phyloP scores from a whole-genome alignment of 768 basidiomycete genomes.

The Cubamyces lactineus region DNA sequence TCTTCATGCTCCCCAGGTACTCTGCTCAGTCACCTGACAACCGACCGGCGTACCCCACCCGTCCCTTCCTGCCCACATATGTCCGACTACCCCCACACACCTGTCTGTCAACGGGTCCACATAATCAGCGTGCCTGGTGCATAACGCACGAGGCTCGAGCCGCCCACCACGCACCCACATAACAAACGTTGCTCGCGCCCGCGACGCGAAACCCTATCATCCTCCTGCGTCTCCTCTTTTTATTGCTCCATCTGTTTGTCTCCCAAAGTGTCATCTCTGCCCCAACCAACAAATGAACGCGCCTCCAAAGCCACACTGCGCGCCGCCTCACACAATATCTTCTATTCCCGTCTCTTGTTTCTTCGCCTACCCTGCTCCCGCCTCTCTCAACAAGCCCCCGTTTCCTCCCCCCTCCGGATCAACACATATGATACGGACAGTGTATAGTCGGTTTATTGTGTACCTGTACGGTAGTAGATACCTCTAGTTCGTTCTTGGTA shows the following conservation, averaged over 20 bases:
- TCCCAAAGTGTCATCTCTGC: background rate
- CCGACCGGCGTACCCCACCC: too few species aligned
- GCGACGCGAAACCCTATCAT: background rate
- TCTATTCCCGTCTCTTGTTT: background rate
- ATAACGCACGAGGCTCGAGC: background rate
- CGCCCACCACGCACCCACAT: background rate
- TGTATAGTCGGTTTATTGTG: slow-evolving; percentile 28
- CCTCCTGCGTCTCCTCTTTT: background rate
- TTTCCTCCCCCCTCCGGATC: slow-evolving; percentile 13
- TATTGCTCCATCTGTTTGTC: slow-evolving; percentile 2
- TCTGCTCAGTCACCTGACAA: too few species aligned
- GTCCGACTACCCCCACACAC: too few species aligned
- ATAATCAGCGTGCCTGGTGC: background rate
- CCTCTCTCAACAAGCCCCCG: background rate
- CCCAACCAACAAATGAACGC: background rate
- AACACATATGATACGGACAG: slow-evolving; percentile 21
- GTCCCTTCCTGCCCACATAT: too few species aligned
- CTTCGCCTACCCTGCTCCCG: background rate
- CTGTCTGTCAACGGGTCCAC: too few species aligned
- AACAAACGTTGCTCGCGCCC: background rate
- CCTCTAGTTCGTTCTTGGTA: slow-evolving; percentile 25
- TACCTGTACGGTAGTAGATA: slow-evolving; percentile 26
- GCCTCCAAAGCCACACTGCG: background rate
- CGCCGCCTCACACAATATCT: background rate
- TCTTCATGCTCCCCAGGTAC: too few species aligned